These are phyloP conservation scores for Lichtheimia ramosa DNA, from an alignment of 371 early-diverging fungal species.

Conservation along the genomic window DNA sequence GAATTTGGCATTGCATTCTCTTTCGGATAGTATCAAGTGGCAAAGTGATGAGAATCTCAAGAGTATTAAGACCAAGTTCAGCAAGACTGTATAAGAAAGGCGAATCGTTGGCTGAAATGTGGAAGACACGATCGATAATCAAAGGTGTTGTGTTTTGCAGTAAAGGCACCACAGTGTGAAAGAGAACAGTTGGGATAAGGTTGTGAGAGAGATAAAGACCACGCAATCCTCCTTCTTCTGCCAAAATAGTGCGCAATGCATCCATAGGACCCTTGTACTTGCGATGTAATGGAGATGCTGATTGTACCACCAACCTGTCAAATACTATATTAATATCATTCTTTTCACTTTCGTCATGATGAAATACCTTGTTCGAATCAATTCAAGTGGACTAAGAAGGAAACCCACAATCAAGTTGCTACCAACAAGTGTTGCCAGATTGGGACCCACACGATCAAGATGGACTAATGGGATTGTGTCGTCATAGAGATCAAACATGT, in stretches of 20 bases:
- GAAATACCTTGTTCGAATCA: slow-evolving; percentile 71
- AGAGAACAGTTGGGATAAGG: slow-evolving; percentile 74
- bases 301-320: slow-evolving; percentile 68
- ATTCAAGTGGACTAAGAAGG: slow-evolving; percentile 76
- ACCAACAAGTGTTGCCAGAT: slow-evolving; percentile 68
- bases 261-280: slow-evolving; percentile 82
- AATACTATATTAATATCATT: neutral
- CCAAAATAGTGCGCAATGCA: slow-evolving; percentile 70
- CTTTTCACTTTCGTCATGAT: neutral
- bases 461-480: slow-evolving; percentile 75
- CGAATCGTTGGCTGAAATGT: slow-evolving; percentile 61
- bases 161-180: slow-evolving; percentile 73
- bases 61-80: slow-evolving; percentile 66
- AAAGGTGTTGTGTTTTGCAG: slow-evolving; percentile 70
- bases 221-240: slow-evolving; percentile 81
- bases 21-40: slow-evolving; percentile 91
- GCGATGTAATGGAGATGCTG: slow-evolving; percentile 65
- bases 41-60: slow-evolving; percentile 75
- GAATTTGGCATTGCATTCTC: slow-evolving; percentile 82
- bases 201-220: slow-evolving; percentile 71
- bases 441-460: slow-evolving; percentile 65
- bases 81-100: slow-evolving; percentile 69
- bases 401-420: slow-evolving; percentile 72
- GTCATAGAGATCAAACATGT: slow-evolving; percentile 76
- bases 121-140: slow-evolving; percentile 71